Evolutionary conservation across 2,329 filamentous ascomycete species (phyloP).

Genomic region (Aureobasidium namibiae): DNA sequence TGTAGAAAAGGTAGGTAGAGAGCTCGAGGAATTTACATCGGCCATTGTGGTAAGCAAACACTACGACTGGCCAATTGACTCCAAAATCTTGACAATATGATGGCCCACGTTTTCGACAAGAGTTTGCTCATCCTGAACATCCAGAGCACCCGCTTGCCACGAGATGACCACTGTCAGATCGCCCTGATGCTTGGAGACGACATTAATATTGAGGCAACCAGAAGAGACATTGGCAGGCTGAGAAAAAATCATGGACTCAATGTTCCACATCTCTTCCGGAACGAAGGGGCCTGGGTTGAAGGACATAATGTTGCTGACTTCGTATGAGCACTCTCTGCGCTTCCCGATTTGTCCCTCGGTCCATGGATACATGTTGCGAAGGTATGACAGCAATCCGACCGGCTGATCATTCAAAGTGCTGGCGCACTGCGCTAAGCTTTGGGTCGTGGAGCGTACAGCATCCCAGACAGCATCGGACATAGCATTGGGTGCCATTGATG

Average conservation of each 20-base stretch:
- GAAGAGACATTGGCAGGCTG: constrained; percentile 36
- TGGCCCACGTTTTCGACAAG: constrained; percentile 15
- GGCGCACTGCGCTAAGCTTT: constrained; percentile 26
- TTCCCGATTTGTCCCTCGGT: constrained; percentile 30
- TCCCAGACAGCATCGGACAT: constrained; percentile 25
- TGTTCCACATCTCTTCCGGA: constrained; percentile 12
- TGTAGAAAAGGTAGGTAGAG: too few species aligned
- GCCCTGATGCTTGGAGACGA: constrained; percentile 33
- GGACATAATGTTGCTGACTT: constrained; percentile 38
- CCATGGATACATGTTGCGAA: constrained; percentile 34
- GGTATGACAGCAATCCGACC: constrained; percentile 37
- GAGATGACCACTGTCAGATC: constrained; percentile 31
- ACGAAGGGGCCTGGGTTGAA: constrained; percentile 23
- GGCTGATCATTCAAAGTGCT: constrained; percentile 31
- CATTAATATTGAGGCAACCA: constrained; percentile 33
- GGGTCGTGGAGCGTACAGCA: constrained; percentile 25
- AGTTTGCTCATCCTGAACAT: constrained; percentile 25
- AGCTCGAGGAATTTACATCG: background rate
- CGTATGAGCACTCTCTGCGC: constrained; percentile 34
- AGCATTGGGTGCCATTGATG: background rate
- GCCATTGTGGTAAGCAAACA: background rate
- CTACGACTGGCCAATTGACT: background rate
- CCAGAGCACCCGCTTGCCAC: constrained; percentile 38
- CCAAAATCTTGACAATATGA: background rate
- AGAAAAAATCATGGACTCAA: constrained; percentile 34